Base-by-base conservation (phyloP, 257 asterid genomes). In the Salvia miltiorrhiza region DNA sequence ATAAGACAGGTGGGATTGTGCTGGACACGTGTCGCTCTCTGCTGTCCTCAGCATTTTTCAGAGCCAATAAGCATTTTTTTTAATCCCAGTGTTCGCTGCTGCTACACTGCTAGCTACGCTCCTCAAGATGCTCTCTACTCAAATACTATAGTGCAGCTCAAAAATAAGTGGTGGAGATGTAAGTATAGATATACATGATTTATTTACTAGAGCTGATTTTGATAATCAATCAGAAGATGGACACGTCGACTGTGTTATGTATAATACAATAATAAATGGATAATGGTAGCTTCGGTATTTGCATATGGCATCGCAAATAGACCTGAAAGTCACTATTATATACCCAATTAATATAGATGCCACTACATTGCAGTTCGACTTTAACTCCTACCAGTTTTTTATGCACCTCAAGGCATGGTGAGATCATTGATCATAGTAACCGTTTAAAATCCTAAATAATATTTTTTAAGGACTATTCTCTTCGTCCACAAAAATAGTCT, bases 1-100 rank as follows among this genome's bases (percentile, higher is more conserved):
- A 87, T 77, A 79, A 60, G 74, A 56, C 82, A 63, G 70, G 73
- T 63, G 43, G 76, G 77, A 78, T 56, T 56, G 6, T 13, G 0
- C 3, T 10, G 33, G 65, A 65, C 79, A 78, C 88, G 81, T 80
- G 87, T 59, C 78, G 2, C 0, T 0, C 11, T 17, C 0, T 16
- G 14, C 24, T 48, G 5, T 28, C 63, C 21, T 24, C 33, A 14
- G 39, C 41, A 32, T 65, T 39, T 33, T 5, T 0, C 78, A 50
- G 56, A 19, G 56, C 56, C 56, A 60, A 73, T 30, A 4, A 30
- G 35, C 35, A 30, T 30, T 30, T n/a, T n/a, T 8, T 37, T 37
- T 7, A 37, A 37, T 37, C 41, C 1, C 1, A 7, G 41, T 37
- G 41, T 37, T 5, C 1, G 7, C 32, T 4, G n/a, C 30, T 24